Evolutionary conservation across 2,329 filamentous ascomycete species (phyloP).

Genomic region (Xylaria polymorpha): DNA sequence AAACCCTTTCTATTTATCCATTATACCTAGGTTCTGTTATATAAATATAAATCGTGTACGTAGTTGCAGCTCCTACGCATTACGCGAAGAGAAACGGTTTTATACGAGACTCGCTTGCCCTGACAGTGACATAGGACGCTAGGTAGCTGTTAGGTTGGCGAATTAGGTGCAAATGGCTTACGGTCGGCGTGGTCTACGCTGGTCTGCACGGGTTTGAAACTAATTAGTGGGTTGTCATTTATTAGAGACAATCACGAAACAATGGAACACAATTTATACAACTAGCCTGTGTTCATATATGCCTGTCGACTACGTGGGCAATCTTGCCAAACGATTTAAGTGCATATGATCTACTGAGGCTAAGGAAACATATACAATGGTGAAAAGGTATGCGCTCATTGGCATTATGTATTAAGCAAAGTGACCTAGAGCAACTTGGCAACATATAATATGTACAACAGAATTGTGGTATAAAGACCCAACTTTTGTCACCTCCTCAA

Average conservation of each 20-base stretch:
- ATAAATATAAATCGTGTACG: too few relatives aligned
- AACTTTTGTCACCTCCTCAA: constrained; percentile 9
- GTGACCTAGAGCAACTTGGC: constrained; percentile 6
- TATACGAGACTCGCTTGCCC: too few relatives aligned
- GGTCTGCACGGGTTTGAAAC: not conserved
- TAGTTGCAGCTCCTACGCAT: too few relatives aligned
- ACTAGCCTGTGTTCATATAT: not conserved
- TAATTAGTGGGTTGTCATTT: too few relatives aligned
- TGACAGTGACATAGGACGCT: not conserved
- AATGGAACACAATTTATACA: too few relatives aligned
- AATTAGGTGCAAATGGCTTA: not conserved
- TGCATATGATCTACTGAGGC: not conserved
- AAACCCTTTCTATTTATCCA: too few relatives aligned
- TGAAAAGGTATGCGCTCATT: not conserved
- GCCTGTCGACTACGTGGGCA: not conserved
- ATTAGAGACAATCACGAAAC: too few relatives aligned
- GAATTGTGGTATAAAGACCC: constrained; percentile 4
- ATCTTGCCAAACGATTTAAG: not conserved
- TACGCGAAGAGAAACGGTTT: too few relatives aligned
- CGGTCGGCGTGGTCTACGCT: not conserved
- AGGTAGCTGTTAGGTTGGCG: not conserved
- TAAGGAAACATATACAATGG: not conserved
- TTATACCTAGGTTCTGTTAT: too few relatives aligned
- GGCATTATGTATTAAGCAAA: constrained; percentile 12
- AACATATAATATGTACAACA: not conserved